A percentile compares a stretch with the other conserved stretches of the same genome.
Conservation (phyloP, 2,329 filamentous ascomycete genomes). For the Didymella pinodella region DNA sequence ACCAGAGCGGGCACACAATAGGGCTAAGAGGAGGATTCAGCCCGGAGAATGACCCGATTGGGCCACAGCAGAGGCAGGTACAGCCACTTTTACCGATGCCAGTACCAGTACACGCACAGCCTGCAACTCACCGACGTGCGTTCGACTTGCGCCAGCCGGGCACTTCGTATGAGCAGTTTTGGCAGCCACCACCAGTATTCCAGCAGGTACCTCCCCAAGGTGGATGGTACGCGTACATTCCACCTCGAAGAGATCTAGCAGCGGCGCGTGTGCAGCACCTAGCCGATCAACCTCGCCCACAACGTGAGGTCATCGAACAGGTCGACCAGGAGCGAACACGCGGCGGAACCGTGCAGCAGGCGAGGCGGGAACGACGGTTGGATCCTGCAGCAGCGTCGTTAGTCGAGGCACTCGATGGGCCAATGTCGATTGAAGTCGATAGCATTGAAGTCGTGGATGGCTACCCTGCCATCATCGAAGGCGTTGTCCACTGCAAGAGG, state of each 20-base stretch:
- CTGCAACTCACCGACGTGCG: background rate
- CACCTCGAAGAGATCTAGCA: background rate
- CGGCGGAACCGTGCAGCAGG: background rate
- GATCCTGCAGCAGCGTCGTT: background rate
- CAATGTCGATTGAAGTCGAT: constrained; percentile 19
- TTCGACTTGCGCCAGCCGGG: background rate
- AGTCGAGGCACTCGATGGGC: background rate
- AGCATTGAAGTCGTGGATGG: constrained; percentile 36
- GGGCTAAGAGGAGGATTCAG: background rate
- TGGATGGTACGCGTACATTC: background rate
- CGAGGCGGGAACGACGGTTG: background rate
- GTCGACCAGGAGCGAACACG: too few species aligned
- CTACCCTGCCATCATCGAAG: constrained; percentile 29
- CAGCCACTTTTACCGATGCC: background rate
- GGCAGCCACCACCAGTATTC: background rate
- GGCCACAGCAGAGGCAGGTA: background rate
- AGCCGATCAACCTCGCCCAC: background rate
- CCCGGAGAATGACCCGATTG: background rate
- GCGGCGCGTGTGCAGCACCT: background rate
- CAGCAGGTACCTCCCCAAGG: background rate
- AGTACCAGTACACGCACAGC: background rate
- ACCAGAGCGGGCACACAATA: background rate
- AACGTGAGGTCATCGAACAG: background rate
- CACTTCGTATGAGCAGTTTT: background rate
- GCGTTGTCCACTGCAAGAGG: constrained; percentile 14